Conservation (phyloP, 1,284 basidiomycete species). For the Rhodotorula mucilaginosa region DNA sequence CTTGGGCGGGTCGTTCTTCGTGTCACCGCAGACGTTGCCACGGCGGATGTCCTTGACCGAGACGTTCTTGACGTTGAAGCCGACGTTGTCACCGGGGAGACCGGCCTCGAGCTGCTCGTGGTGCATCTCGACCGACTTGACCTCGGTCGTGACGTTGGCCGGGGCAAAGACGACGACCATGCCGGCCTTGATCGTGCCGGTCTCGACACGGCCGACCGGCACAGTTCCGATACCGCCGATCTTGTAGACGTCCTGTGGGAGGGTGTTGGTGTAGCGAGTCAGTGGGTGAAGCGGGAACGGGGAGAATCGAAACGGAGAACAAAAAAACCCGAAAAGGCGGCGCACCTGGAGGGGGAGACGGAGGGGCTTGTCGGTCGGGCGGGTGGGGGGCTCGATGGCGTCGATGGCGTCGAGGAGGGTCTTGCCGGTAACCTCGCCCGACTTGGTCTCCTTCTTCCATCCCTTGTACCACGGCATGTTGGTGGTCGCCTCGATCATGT, state of each 20-base stretch:
- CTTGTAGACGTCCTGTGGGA: slow-evolving; percentile 93
- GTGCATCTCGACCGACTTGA: slow-evolving; percentile 99
- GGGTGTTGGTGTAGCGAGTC: background rate
- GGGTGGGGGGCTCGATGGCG: slow-evolving; percentile 94
- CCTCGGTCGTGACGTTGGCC: slow-evolving; percentile 98
- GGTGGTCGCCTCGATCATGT: slow-evolving; percentile 97
- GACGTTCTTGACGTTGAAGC: slow-evolving; percentile 95
- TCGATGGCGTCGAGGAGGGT: slow-evolving; percentile 99
- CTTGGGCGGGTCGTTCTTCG: slow-evolving; percentile 99
- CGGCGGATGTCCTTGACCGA: slow-evolving; percentile 99
- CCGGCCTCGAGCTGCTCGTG: slow-evolving; percentile 98
- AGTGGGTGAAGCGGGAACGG: background rate
- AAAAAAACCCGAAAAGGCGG: too few species aligned
- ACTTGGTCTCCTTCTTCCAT: slow-evolving; percentile 94
- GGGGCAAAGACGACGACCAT: slow-evolving; percentile 96
- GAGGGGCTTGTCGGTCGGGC: slow-evolving; percentile 99
- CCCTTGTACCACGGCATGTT: slow-evolving; percentile 99
- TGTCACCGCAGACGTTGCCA: slow-evolving; percentile 98
- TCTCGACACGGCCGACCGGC: slow-evolving; percentile 99
- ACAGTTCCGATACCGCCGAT: slow-evolving; percentile 99
- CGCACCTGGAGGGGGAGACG: slow-evolving; percentile 88
- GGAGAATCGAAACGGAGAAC: too few species aligned
- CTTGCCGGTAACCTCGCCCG: slow-evolving; percentile 90
- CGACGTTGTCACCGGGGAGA: slow-evolving; percentile 97
- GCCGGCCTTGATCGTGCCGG: slow-evolving; percentile 99